A percentile compares a stretch with the other conserved stretches of the same genome.
Conservation (phyloP, 108 stramenopile species). For the Mediolabrus comicus region DNA sequence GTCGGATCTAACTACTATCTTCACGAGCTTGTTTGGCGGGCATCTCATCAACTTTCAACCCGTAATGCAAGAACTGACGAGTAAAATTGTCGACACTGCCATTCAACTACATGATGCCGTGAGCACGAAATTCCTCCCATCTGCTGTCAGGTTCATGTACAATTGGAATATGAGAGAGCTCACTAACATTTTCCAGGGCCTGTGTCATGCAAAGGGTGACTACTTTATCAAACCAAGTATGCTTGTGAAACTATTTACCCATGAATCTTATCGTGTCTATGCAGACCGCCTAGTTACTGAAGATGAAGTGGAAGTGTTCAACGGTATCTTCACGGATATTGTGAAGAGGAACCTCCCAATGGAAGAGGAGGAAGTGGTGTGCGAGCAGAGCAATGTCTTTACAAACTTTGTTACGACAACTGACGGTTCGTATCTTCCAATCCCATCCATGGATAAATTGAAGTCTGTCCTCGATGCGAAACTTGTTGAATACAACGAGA, state of each 20-base stretch:
- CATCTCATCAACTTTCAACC: constrained; percentile 70
- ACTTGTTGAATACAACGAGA: constrained; percentile 86
- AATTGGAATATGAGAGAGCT: constrained; percentile 95
- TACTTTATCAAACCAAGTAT: constrained; percentile 58
- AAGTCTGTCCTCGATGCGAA: constrained; percentile 62
- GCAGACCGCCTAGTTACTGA: constrained; percentile 74
- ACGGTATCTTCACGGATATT: constrained; percentile 49
- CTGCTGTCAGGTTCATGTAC: constrained; percentile 87
- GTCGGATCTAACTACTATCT: constrained; percentile 78
- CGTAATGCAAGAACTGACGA: constrained; percentile 53
- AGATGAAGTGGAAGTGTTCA: constrained; percentile 55
- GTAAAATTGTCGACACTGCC: constrained; percentile 71
- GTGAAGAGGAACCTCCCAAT: constrained; percentile 45
- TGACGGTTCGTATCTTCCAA: constrained; percentile 59
- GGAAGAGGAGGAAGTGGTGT: constrained; percentile 27
- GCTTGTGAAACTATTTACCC: constrained; percentile 71
- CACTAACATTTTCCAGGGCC: constrained; percentile 85
- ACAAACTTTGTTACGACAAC: constrained; percentile 71
- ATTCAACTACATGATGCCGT: constrained; percentile 80
- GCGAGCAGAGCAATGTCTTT: constrained; percentile 56
- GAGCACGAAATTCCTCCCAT: constrained; percentile 77
- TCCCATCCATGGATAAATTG: constrained; percentile 55
- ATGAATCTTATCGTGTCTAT: constrained; percentile 85
- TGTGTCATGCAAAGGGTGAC: constrained; percentile 61
- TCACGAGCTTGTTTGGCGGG: constrained; percentile 72